phyloP scores from a whole-genome alignment of 257 asterid genomes.

The Leptodermis oblonga region DNA sequence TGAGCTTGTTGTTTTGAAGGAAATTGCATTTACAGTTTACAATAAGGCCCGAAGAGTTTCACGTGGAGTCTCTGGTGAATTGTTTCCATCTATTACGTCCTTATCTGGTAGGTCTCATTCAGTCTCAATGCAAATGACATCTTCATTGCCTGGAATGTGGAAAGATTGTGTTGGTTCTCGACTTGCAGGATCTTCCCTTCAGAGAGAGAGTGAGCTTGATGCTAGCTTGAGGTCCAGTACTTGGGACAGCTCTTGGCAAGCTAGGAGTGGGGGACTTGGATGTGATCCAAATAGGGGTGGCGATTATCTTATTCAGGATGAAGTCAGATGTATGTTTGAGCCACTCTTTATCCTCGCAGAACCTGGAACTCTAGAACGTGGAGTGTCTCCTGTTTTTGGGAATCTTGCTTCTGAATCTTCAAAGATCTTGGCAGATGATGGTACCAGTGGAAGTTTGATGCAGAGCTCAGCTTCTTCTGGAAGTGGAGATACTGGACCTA shows the following conservation, averaged over 20 bases:
- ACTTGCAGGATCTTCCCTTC: conserved; percentile 57
- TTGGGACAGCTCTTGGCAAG: conserved; percentile 98
- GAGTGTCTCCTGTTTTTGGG: conserved; percentile 54
- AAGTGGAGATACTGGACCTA: conserved; percentile 66
- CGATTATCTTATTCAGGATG: conserved; percentile 62
- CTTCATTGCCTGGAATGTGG: conserved; percentile 88
- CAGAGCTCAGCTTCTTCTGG: conserved; percentile 68
- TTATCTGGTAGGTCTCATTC: conserved; percentile 69
- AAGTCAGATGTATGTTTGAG: conserved; percentile 80
- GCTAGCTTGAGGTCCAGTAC: conserved; percentile 72
- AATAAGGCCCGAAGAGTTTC: conserved; percentile 85
- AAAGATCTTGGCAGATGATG: conserved; percentile 66
- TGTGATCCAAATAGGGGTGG: conserved; percentile 62
- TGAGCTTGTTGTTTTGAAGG: conserved; percentile 84
- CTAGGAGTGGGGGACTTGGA: conserved; percentile 74
- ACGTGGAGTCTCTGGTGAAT: conserved; percentile 67
- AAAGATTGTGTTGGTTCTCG: conserved; percentile 85
- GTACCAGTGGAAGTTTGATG: conserved; percentile 63
- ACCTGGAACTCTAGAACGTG: conserved; percentile 91
- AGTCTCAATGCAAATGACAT: conserved; percentile 62
- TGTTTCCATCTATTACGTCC: conserved; percentile 41
- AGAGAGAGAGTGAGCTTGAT: conserved; percentile 88
- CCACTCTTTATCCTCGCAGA: conserved; percentile 93
- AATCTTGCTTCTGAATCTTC: conserved; percentile 55
- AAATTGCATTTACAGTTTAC: conserved; percentile 93